phyloP scores from a whole-genome alignment of 1,284 basidiomycete species.

The Ganoderma lingzhi region DNA sequence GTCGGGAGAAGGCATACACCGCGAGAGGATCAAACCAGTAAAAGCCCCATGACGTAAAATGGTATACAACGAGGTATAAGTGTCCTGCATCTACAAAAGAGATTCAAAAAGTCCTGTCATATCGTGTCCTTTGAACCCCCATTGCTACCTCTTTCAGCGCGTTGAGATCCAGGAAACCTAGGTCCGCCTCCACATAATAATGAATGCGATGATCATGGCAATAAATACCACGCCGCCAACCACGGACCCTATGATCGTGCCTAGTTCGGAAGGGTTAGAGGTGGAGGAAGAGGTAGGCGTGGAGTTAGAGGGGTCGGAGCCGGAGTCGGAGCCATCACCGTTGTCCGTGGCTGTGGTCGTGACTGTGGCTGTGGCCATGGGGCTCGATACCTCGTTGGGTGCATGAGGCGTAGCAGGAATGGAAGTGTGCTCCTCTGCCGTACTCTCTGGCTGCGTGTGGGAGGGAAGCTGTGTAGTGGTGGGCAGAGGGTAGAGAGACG shows the following conservation, averaged over 20 bases:
- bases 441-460: neutral
- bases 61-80: too few species aligned
- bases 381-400: neutral
- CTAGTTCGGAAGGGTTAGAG: neutral
- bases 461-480: neutral
- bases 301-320: neutral
- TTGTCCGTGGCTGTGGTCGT: neutral
- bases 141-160: neutral
- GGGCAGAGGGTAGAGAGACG: neutral
- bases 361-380: neutral
- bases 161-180: neutral
- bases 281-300: slow-evolving; percentile 1
- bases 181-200: neutral
- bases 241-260: neutral
- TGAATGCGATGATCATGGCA: neutral
- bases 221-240: neutral
- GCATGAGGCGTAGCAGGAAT: neutral
- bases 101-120: neutral
- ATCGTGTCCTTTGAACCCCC: too few species aligned
- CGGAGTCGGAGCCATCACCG: neutral
- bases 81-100: neutral
- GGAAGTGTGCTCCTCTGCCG: neutral
- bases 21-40: too few species aligned
- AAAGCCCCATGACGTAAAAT: too few species aligned
- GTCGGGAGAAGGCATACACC: too few species aligned